These are phyloP conservation scores for Ophiostoma novo-ulmi DNA, from an alignment of 2,329 filamentous ascomycete species.

Conservation along the genomic window DNA sequence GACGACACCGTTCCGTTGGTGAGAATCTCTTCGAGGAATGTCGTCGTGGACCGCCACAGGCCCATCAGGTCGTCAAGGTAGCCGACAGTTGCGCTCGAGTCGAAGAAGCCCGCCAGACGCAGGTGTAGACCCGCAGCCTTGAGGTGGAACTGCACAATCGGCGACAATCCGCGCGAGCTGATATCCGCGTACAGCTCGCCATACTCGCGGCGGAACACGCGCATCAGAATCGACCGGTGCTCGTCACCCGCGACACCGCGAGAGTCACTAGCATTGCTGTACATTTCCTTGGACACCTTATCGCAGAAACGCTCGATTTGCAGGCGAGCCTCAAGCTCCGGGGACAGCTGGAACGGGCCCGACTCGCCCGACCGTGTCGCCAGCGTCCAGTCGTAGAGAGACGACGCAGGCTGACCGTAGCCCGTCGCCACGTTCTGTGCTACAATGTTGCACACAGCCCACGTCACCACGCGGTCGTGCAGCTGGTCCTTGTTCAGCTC, in stretches of 20 bases:
- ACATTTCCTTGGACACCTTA: slow-evolving; percentile 73
- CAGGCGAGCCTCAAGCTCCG: slow-evolving; percentile 61
- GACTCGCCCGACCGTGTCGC: slow-evolving; percentile 56
- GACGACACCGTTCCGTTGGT: slow-evolving; percentile 45
- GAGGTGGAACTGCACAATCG: slow-evolving; percentile 60
- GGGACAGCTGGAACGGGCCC: slow-evolving; percentile 53
- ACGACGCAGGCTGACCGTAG: slow-evolving; percentile 75
- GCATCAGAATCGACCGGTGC: slow-evolving; percentile 60
- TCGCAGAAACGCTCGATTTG: slow-evolving; percentile 71
- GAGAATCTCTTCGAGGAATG: slow-evolving; percentile 62
- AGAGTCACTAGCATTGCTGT: slow-evolving; percentile 69
- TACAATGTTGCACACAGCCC: slow-evolving; percentile 81
- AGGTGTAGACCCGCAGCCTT: slow-evolving; percentile 70
- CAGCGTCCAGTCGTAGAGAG: slow-evolving; percentile 69
- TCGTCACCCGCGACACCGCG: slow-evolving; percentile 64
- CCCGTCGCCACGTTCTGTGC: slow-evolving; percentile 77
- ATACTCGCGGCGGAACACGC: slow-evolving; percentile 61
- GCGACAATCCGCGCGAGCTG: slow-evolving; percentile 53
- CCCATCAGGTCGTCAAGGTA: slow-evolving; percentile 71
- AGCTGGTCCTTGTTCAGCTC: slow-evolving; percentile 75
- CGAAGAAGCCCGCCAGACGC: slow-evolving; percentile 74
- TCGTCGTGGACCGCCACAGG: slow-evolving; percentile 65
- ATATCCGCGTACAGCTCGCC: slow-evolving; percentile 58
- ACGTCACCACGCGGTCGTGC: slow-evolving; percentile 71
- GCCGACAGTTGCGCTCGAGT: slow-evolving; percentile 64